Conservation (phyloP, 129 eudicot species). For the Tanacetum coccineum region DNA sequence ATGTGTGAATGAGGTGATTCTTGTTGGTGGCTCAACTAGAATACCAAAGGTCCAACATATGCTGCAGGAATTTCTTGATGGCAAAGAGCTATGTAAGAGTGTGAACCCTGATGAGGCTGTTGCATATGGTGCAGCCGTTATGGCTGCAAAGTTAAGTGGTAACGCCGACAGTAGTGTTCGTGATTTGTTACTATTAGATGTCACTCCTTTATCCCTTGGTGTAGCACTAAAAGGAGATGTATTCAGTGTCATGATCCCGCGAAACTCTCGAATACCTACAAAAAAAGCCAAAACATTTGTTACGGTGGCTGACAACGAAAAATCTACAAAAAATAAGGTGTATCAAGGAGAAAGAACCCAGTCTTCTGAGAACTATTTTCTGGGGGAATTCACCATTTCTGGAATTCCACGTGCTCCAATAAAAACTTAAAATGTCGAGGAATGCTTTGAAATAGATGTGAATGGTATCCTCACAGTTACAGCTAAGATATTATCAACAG, state of each 20-base stretch:
- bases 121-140: conserved; percentile 23
- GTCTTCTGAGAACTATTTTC: too few species aligned
- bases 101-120: conserved; percentile 23
- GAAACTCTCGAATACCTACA: conserved; percentile 19
- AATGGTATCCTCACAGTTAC: too few species aligned
- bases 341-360: too few species aligned
- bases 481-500: too few species aligned
- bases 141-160: conserved; percentile 13
- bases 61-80: conserved; percentile 1
- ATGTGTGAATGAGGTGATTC: conserved; percentile 18
- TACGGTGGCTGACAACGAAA: too few species aligned
- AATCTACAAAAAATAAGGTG: too few species aligned
- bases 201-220: conserved; percentile 21
- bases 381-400: too few species aligned
- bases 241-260: background rate
- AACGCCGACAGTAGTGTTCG: background rate
- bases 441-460: too few species aligned
- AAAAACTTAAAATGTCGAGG: too few species aligned
- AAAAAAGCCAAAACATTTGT: background rate
- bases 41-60: conserved; percentile 23
- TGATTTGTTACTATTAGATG: conserved; percentile 1
- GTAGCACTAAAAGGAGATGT: background rate
- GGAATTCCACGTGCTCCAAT: too few species aligned
- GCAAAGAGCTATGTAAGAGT: conserved; percentile 15
- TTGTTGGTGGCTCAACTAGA: conserved; percentile 28